phyloP scores from a whole-genome alignment of 176 grass and related monocot species.

The Paspalum notatum region DNA sequence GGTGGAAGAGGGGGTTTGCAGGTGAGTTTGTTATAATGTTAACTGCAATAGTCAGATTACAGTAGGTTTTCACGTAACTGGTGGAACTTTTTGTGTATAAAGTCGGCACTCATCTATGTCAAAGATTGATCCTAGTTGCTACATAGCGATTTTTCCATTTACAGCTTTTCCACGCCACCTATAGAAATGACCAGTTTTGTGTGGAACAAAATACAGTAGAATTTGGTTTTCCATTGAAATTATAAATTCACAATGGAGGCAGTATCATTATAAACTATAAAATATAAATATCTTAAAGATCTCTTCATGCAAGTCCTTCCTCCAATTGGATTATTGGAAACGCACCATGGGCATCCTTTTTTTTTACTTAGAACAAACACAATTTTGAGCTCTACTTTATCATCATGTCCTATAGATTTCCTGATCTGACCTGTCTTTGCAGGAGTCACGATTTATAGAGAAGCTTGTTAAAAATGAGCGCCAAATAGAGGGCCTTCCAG shows the following conservation, averaged over 20 bases:
- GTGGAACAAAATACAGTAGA: neutral
- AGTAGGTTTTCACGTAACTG: neutral
- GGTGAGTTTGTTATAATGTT: conserved; percentile 51
- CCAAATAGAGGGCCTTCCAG: conserved; percentile 87
- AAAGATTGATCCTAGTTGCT: neutral
- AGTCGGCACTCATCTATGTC: neutral
- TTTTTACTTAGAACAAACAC: neutral
- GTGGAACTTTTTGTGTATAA: neutral
- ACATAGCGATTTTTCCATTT: neutral
- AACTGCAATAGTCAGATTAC: neutral
- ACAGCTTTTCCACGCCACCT: conserved; percentile 24
- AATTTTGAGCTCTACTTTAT: neutral
- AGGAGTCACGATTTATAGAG: conserved; percentile 85
- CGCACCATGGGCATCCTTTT: neutral
- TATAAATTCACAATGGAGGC: conserved; percentile 2
- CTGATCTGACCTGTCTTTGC: conserved; percentile 42
- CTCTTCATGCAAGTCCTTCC: conserved; percentile 21
- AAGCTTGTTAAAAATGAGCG: conserved; percentile 82
- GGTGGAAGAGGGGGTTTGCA: conserved; percentile 70
- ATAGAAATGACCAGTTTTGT: neutral
- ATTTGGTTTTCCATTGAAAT: neutral
- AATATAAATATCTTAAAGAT: neutral
- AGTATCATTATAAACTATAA: conserved; percentile 2
- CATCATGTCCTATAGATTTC: conserved; percentile 10
- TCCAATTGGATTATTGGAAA: neutral